Evolutionary conservation across 495 filamentous ascomycete species (phyloP).

Genomic region (Stereocaulon alpinum): DNA sequence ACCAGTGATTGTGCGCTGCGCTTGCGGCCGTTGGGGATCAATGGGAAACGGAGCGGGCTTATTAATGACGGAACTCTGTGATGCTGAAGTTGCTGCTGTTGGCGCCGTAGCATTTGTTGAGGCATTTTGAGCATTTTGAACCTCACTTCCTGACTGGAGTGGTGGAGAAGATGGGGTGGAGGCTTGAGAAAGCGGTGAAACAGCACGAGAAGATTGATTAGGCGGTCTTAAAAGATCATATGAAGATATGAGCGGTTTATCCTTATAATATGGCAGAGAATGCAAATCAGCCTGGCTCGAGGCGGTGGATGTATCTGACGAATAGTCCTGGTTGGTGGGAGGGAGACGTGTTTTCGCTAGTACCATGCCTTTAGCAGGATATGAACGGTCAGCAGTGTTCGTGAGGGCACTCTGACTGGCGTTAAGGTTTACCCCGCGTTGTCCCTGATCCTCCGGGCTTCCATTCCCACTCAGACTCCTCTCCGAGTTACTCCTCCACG

Average conservation of each 20-base stretch:
- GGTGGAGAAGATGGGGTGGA: constrained; percentile 12
- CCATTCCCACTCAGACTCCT: constrained; percentile 25
- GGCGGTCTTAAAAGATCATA: constrained; percentile 14
- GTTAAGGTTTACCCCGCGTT: constrained; percentile 27
- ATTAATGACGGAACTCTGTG: constrained; percentile 14
- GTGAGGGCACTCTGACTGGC: constrained; percentile 23
- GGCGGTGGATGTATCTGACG: constrained; percentile 9
- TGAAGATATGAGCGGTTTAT: constrained; percentile 15
- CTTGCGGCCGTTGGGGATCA: constrained; percentile 26
- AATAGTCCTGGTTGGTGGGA: constrained; percentile 2
- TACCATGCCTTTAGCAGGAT: constrained; percentile 25
- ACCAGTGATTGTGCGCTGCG: constrained; percentile 24
- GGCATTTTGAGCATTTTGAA: background rate
- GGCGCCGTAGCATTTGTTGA: background rate
- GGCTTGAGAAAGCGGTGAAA: constrained; percentile 19
- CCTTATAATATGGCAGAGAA: constrained; percentile 16
- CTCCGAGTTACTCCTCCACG: constrained; percentile 29
- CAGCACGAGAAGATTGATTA: constrained; percentile 13
- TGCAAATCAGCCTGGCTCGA: constrained; percentile 10
- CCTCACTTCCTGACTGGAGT: background rate
- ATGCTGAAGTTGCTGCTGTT: background rate
- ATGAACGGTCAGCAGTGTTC: constrained; percentile 25
- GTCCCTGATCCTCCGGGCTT: constrained; percentile 25
- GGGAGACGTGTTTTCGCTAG: constrained; percentile 18
- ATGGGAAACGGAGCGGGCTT: constrained; percentile 30